Conservation (phyloP, 192 early-diverging fungal genomes). For the Rhizophagus prolifer region DNA sequence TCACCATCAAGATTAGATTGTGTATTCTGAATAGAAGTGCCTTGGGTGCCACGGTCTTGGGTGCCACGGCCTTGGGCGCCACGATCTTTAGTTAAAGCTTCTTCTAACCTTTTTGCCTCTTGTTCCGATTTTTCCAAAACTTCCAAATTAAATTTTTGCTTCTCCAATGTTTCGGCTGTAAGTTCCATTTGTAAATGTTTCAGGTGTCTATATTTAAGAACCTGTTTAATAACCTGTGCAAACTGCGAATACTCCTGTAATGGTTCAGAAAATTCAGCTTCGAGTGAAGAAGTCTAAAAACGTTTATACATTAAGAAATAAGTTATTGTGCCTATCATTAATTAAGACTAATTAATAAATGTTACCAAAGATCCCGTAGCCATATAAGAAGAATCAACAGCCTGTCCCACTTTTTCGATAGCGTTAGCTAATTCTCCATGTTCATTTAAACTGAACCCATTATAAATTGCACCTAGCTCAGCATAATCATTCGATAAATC, state of each 20-base stretch:
- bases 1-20: not conserved
- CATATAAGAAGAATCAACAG: conserved; percentile 81
- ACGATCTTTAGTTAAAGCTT: conserved; percentile 57
- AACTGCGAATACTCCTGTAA: conserved; percentile 91
- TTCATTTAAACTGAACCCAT: conserved; percentile 93
- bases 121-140: conserved; percentile 63
- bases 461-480: conserved; percentile 90
- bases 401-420: conserved; percentile 91
- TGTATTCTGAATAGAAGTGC: not conserved
- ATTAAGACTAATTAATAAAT: not conserved
- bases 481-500: conserved; percentile 79
- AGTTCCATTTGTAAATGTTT: conserved; percentile 85
- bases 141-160: conserved; percentile 67
- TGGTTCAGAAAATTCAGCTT: conserved; percentile 78
- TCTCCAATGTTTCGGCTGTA: conserved; percentile 68
- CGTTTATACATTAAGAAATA: not conserved
- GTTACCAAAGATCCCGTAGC: conserved; percentile 69
- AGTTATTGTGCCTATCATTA: not conserved
- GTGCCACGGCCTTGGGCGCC: not conserved
- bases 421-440: conserved; percentile 68
- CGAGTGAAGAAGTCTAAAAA: conserved; percentile 58
- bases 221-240: conserved; percentile 80
- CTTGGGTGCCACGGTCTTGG: conserved; percentile 33
- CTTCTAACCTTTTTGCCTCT: conserved; percentile 70
- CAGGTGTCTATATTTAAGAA: conserved; percentile 80